Evolutionary conservation across 2,329 filamentous ascomycete genomes (phyloP), one percentile per base, ranked within the genome.

Genomic region (Alternaria panax): DNA sequence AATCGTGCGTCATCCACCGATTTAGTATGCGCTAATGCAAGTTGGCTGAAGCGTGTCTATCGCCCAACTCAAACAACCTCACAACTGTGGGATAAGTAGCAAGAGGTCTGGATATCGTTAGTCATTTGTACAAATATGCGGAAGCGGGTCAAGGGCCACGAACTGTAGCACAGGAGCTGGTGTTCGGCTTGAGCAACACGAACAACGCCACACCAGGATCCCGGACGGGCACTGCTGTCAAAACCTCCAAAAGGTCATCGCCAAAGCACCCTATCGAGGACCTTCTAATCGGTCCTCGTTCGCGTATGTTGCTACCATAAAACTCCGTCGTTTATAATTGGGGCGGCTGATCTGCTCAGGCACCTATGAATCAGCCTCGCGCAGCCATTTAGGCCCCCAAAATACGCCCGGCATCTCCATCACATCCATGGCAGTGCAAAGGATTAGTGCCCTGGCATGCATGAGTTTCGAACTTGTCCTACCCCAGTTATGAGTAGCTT

Each of bases 1-100:
- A 34, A 56, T 47, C 43, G 59, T 51, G 62, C 59, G 64, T 64
- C 61, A 66, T 66, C 22, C 20, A 64, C 27, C 27, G 16, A 27
- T 27, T 34, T 16, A 51, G 46, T 41, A 38, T 36, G n/a, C 59
- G 59, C 62, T 64, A 65, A 46, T 43, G 36, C 53, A 48, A 54
- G 50, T 56, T 56, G 40, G 42, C 52, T 43, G n/a, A 22, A 41
- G 22, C 28, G 20, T 38, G 24, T 28, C 56, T 38, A 28, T 20
- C 12, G 14, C 20, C n/a, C 14, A 6, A 34, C 20, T n/a, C 14
- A 5, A 12, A 51, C 22, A 38, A 28, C 24, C 22, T 48, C 30
- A 48, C 8, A 34, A 36, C 20, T 6, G 7, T 48, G 14, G 20
- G n/a, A 24, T 12, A 25, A 24, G 7, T 11, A 2, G 12, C 18